Evolutionary conservation across 2,329 filamentous ascomycete genomes (phyloP), one percentile per base, ranked within the genome.

Genomic region (Colletotrichum coccodes): DNA sequence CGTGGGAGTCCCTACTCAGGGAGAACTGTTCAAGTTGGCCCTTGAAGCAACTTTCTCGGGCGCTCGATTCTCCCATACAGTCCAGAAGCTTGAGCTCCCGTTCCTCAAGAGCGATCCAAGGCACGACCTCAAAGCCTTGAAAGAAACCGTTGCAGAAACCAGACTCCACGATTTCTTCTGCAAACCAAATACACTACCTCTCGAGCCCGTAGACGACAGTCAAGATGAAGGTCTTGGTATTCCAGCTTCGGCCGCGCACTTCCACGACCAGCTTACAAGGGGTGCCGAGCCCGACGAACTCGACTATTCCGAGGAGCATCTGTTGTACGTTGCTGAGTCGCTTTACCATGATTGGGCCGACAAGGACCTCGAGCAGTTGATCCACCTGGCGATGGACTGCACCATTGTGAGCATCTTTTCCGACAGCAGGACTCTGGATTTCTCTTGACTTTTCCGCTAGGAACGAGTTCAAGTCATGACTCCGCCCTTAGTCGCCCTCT

Each of bases 211-310:
- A 1, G 68, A 73, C 11, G 60, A 70, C 6, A n/a, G 16, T 3
- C 50, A 56, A 11, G 71, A 71, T n/a, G 71, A 65, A 14, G 69
- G 65, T 2, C 32, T 73, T 14, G 12, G 16, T 3, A 53, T 71
- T 18, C 71, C 71, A 3, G 26, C 28, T 1, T 64, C 56, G 4
- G 62, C 68, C 4, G 16, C 64, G 2, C 58, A 65, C 32, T 62
- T 64, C 21, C 71, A 58, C 46, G 26, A 18, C n/a, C 65, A 68
- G 26, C 60, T 72, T 21, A 26, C 60, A 4, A 53, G 47, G n/a
- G 47, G 53, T 11, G 23, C 68, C 7, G 50, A 61, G n/a, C 34
- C 34, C 3, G 62, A 70, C 6, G 63, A 60, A 3, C 52, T 67
- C 6, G 61, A 71, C 12, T 62, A 58, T 8, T 34, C 47, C 38